phyloP scores from a whole-genome alignment of 305 asterid species.

The Fraxinus nigra region DNA sequence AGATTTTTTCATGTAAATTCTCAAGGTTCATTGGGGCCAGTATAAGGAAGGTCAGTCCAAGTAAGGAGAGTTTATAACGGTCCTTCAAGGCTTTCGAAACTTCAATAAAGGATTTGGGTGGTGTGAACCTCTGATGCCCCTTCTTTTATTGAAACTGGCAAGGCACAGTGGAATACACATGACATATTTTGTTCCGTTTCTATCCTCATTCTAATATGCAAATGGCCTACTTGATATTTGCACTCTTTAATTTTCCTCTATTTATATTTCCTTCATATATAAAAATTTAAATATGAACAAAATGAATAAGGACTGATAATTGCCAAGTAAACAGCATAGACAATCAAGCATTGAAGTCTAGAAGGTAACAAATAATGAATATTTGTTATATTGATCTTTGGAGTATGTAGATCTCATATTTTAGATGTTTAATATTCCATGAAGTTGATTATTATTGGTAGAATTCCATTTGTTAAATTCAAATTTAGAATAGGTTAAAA shows the following conservation, averaged over 20 bases:
- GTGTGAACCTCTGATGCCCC: slow-evolving; percentile 11
- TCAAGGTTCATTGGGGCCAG: not conserved
- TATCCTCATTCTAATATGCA: not conserved
- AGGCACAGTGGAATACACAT: not conserved
- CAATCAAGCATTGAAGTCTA: not conserved
- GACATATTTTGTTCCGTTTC: not conserved
- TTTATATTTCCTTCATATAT: not conserved
- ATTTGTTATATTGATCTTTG: not conserved
- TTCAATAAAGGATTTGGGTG: not conserved
- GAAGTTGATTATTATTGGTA: not conserved
- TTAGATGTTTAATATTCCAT: not conserved
- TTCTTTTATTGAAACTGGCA: not conserved
- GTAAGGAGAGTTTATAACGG: not conserved
- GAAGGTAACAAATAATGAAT: not conserved
- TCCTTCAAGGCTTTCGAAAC: not conserved
- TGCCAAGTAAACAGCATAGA: not conserved
- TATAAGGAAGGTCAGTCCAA: not conserved
- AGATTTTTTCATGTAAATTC: slow-evolving; percentile 8
- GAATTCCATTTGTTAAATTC: not conserved
- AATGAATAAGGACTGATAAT: not conserved
- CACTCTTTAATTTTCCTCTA: not conserved
- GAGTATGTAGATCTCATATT: not conserved
- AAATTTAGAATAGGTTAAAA: not conserved
- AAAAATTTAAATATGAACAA: not conserved
- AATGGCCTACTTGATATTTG: not conserved